Percentiles rank a stretch among this genome's conserved stretches.
Conservation (phyloP, 2,329 filamentous ascomycete genomes). For the Falciphora oryzae region DNA sequence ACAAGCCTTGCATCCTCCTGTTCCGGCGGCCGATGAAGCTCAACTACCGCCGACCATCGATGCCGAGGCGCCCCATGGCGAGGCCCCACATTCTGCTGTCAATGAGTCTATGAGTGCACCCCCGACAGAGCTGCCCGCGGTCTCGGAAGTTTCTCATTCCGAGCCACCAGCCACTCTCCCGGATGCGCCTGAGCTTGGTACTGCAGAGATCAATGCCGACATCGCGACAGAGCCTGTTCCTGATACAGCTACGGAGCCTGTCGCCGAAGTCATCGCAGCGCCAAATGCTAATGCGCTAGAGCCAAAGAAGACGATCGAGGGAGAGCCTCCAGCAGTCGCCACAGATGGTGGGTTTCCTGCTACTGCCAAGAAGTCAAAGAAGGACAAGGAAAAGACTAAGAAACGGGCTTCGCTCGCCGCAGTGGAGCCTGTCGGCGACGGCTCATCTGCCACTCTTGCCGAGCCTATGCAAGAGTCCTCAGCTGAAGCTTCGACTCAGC, state of each 20-base stretch:
- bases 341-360: conserved; percentile 17
- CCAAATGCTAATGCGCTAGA: not conserved
- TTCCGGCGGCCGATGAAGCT: not conserved
- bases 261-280: no score
- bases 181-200: not conserved
- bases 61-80: not conserved
- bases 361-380: conserved; percentile 23
- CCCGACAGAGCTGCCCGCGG: not conserved
- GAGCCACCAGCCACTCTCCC: not conserved
- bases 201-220: not conserved
- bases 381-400: conserved; percentile 11
- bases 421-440: not conserved
- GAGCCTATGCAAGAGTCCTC: conserved; percentile 14
- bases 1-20: not conserved
- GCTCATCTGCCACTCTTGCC: not conserved
- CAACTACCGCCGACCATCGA: not conserved
- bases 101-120: not conserved
- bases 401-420: no score
- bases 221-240: not conserved
- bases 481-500: not conserved
- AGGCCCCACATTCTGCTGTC: not conserved
- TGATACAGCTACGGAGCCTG: not conserved
- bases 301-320: conserved; percentile 1
- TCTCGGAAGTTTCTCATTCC: not conserved
- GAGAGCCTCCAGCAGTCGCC: conserved; percentile 14